Evolutionary conservation across 2,329 filamentous ascomycete species (phyloP).

Genomic region (Hymenoscyphus infarciens): DNA sequence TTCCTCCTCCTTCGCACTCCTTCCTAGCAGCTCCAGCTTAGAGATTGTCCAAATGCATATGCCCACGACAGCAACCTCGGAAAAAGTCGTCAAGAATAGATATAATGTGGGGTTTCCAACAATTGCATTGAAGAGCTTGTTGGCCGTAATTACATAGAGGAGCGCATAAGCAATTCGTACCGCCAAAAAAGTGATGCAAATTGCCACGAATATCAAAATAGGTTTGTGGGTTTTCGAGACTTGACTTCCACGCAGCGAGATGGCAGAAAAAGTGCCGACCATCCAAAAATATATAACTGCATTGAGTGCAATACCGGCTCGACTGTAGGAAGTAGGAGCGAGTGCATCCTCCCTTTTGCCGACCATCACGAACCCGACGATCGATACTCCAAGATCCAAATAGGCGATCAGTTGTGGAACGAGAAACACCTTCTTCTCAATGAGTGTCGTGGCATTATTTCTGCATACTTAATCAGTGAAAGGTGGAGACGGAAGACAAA

Average conservation of each 20-base stretch:
- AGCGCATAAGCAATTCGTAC: background rate
- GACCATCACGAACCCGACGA: background rate
- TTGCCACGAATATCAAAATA: background rate
- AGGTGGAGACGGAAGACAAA: background rate
- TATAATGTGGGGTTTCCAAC: background rate
- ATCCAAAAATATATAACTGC: background rate
- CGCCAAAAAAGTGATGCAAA: background rate
- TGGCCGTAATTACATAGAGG: background rate
- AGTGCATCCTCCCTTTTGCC: background rate
- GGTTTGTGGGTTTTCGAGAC: background rate
- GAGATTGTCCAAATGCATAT: background rate
- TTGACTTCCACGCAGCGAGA: background rate
- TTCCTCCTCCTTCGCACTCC: background rate
- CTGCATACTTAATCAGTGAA: background rate
- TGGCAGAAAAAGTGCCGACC: background rate
- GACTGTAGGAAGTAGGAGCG: background rate
- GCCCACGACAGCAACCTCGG: background rate
- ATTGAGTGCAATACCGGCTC: background rate
- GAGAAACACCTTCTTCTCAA: background rate
- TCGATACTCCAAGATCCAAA: background rate
- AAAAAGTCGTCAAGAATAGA: background rate
- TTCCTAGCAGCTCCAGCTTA: background rate
- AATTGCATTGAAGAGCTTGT: background rate
- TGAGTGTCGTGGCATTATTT: background rate
- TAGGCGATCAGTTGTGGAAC: background rate